Evolutionary conservation across 805 yeast genomes (phyloP).

Genomic region (Wickerhamiella sorbophila): DNA sequence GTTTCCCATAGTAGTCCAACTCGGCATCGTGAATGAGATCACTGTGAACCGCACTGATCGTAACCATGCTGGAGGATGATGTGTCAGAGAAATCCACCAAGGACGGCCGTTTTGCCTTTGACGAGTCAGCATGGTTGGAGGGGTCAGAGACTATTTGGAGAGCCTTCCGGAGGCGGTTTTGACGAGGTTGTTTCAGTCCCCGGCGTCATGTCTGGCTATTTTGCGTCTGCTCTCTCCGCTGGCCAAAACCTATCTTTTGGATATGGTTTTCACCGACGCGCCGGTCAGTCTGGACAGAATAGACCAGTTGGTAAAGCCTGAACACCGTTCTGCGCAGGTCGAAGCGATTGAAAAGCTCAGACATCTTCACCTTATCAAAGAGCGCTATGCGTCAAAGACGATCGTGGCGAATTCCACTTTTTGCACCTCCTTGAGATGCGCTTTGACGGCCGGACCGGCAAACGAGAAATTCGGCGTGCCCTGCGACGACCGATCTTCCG

Average conservation of each 20-base stretch:
- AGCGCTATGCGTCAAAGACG: conserved; percentile 31
- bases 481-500: conserved; percentile 21
- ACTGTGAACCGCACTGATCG: conserved; percentile 81
- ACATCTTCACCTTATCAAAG: conserved; percentile 60
- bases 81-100: background rate
- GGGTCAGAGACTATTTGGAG: conserved; percentile 75
- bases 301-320: conserved; percentile 60
- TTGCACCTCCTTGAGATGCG: conserved; percentile 59
- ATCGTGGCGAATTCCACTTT: conserved; percentile 58
- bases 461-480: conserved; percentile 66
- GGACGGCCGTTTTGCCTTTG: no score
- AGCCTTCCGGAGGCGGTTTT: conserved; percentile 82
- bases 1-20: conserved; percentile 89
- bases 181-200: conserved; percentile 63
- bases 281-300: conserved; percentile 54
- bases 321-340: conserved; percentile 38
- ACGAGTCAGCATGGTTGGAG: conserved; percentile 1
- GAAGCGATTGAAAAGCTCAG: conserved; percentile 71
- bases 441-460: conserved; percentile 64
- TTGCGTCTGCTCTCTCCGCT: conserved; percentile 76
- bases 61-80: conserved; percentile 38
- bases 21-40: conserved; percentile 95
- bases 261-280: conserved; percentile 68
- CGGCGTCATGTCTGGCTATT: conserved; percentile 92
- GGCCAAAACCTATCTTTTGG: conserved; percentile 79